Evolutionary conservation across 805 yeast genomes (phyloP).

Genomic region (Isabelozyma gotoi): DNA sequence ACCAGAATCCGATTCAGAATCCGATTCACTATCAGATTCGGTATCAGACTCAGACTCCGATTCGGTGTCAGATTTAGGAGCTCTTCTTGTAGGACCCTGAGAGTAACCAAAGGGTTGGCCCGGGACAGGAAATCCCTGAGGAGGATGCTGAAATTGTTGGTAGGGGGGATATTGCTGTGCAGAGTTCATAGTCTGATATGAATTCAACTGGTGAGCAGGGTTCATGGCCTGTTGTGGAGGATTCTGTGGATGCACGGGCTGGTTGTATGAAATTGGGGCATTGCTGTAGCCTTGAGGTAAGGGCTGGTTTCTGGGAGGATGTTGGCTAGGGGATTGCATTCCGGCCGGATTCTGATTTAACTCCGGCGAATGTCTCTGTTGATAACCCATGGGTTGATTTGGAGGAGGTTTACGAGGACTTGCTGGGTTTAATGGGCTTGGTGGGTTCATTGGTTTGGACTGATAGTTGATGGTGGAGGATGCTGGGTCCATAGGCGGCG

Average conservation of each 20-base stretch:
- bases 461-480: too few relatives aligned
- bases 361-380: too few relatives aligned
- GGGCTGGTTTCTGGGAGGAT: too few relatives aligned
- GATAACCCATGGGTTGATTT: too few relatives aligned
- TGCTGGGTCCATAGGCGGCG: neutral
- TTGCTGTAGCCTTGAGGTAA: too few relatives aligned
- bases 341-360: too few relatives aligned
- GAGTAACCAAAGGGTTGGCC: neutral
- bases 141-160: conserved; percentile 2
- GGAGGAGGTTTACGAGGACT: neutral
- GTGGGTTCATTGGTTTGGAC: neutral
- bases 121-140: neutral
- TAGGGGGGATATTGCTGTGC: neutral
- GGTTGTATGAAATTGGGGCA: too few relatives aligned
- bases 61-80: neutral
- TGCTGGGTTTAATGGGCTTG: neutral
- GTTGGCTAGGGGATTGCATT: too few relatives aligned
- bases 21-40: neutral
- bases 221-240: neutral
- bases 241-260: too few relatives aligned
- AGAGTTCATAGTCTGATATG: neutral
- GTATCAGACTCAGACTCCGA: too few relatives aligned
- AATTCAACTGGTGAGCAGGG: neutral
- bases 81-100: neutral
- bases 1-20: neutral